phyloP scores from a whole-genome alignment of 2,329 filamentous ascomycete genomes.

The Ustulina deusta region DNA sequence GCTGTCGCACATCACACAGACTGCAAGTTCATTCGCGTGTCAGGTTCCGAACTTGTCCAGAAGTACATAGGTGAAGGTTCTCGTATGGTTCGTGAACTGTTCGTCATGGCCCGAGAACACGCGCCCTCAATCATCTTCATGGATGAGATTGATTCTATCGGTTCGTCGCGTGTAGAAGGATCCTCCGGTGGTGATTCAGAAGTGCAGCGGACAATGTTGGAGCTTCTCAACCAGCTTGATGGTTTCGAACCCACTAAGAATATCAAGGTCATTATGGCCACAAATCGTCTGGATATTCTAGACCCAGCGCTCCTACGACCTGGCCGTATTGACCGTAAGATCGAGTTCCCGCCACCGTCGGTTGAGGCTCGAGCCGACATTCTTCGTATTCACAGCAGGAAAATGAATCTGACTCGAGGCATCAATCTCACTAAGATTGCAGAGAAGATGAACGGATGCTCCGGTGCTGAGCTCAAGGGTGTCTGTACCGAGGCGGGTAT shows the following conservation, averaged over 20 bases:
- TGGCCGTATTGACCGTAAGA: constrained; percentile 98
- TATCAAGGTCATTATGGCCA: constrained; percentile 99
- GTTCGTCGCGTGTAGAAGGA: constrained; percentile 94
- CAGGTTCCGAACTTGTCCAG: constrained; percentile 94
- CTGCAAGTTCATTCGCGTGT: constrained; percentile 99
- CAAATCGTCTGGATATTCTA: constrained; percentile 96
- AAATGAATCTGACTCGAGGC: constrained; percentile 97
- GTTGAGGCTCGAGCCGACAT: constrained; percentile 98
- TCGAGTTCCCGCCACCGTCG: constrained; percentile 97
- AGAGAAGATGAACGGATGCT: constrained; percentile 99
- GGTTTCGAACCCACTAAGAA: constrained; percentile 99
- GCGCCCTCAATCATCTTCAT: constrained; percentile 99
- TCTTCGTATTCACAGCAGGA: constrained; percentile 94
- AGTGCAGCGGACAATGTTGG: constrained; percentile 98
- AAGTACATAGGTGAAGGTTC: constrained; percentile 99
- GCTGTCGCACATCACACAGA: constrained; percentile 98
- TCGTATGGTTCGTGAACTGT: constrained; percentile 97
- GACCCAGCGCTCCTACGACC: constrained; percentile 94
- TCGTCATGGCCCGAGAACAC: constrained; percentile 98
- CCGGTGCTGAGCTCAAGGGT: constrained; percentile 96
- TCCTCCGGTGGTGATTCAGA: constrained; percentile 96
- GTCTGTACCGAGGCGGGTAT: constrained; percentile 99
- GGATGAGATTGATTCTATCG: constrained; percentile 99
- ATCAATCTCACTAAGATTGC: constrained; percentile 99
- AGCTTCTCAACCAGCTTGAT: constrained; percentile 97